Percentiles rank a stretch among this genome's conserved stretches.
These are phyloP conservation scores for Dichotomopilus funicola DNA, from an alignment of 2,329 filamentous ascomycete species.

Conservation along the genomic window DNA sequence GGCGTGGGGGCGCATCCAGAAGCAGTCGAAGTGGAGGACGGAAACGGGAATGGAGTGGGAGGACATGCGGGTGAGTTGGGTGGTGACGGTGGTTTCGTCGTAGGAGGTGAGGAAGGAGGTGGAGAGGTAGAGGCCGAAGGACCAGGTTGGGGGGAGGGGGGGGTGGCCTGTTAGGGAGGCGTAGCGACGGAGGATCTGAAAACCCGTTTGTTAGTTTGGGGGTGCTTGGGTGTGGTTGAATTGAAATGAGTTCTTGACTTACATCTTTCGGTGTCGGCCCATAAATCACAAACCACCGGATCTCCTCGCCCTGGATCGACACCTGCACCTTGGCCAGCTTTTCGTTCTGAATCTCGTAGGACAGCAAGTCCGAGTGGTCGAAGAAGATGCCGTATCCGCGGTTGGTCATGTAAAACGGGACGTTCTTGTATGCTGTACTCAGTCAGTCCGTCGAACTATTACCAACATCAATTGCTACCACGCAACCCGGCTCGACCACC, in stretches of 20 bases:
- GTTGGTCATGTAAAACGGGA: background rate
- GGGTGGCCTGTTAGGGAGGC: background rate
- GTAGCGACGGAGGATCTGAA: background rate
- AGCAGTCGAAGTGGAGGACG: background rate
- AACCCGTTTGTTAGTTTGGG: too few species aligned
- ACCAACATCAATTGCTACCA: background rate
- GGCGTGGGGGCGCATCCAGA: background rate
- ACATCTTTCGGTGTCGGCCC: background rate
- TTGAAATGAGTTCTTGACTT: too few species aligned
- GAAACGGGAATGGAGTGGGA: background rate
- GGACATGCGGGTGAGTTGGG: background rate
- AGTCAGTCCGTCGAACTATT: background rate
- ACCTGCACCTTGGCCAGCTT: background rate
- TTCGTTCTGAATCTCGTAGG: background rate
- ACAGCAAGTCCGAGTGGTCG: background rate
- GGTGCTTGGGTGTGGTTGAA: too few species aligned
- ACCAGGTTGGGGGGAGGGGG: background rate
- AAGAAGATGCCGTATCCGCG: background rate
- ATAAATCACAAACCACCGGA: background rate
- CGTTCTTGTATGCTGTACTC: background rate
- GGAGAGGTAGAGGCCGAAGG: background rate
- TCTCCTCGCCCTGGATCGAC: background rate
- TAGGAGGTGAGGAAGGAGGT: background rate
- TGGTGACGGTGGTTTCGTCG: background rate
- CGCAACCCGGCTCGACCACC: background rate